A percentile compares a stretch with the other conserved stretches of the same genome.
These are phyloP conservation scores for Apiospora pterosperma DNA, from an alignment of 2,329 filamentous ascomycete genomes.

Conservation along the genomic window DNA sequence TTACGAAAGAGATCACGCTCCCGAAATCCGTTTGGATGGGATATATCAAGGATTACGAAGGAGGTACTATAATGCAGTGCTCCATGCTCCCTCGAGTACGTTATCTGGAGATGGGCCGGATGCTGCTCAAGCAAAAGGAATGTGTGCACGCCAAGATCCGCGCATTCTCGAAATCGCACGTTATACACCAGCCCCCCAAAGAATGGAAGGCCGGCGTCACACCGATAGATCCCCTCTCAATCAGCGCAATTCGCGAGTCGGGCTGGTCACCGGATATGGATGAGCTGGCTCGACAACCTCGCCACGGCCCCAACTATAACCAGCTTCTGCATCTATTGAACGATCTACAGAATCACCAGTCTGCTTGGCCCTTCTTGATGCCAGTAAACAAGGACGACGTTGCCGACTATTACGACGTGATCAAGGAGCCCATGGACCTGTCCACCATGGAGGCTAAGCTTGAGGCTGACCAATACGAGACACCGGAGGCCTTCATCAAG, in stretches of 20 bases:
- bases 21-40: conserved; percentile 95
- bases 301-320: conserved; percentile 95
- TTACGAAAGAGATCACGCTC: conserved; percentile 96
- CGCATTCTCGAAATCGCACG: conserved; percentile 83
- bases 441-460: conserved; percentile 94
- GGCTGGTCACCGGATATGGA: conserved; percentile 99
- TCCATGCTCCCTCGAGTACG: conserved; percentile 93
- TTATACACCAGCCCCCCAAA: conserved; percentile 79
- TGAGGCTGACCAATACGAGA: conserved; percentile 87
- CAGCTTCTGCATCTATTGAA: conserved; percentile 89
- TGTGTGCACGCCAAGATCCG: conserved; percentile 92
- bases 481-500: conserved; percentile 86
- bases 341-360: conserved; percentile 89
- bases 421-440: conserved; percentile 96
- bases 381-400: conserved; percentile 96
- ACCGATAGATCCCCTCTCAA: conserved; percentile 79
- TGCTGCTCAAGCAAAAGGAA: conserved; percentile 97
- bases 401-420: conserved; percentile 98
- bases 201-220: conserved; percentile 76
- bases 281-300: conserved; percentile 87
- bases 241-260: conserved; percentile 84
- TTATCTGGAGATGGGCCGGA: conserved; percentile 87
- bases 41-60: conserved; percentile 99
- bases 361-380: conserved; percentile 90
- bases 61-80: conserved; percentile 98